phyloP scores from a whole-genome alignment of 2,329 filamentous ascomycete genomes.

The Aaosphaeria arxii region DNA sequence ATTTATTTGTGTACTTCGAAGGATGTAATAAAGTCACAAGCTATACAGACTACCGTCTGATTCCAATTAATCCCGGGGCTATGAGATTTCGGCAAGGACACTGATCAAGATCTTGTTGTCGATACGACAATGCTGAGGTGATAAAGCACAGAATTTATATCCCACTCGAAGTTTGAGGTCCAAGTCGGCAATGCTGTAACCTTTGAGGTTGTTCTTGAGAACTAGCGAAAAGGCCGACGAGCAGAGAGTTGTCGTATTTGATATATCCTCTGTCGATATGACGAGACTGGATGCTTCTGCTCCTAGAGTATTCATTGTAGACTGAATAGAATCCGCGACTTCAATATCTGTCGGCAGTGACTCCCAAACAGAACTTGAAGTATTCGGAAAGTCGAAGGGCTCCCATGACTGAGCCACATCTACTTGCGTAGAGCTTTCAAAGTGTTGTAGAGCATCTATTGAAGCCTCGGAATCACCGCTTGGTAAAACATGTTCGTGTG shows the following conservation, averaged over 20 bases:
- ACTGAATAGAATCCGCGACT: neutral
- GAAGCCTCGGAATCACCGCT: no score
- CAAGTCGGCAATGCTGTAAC: conserved; percentile 9
- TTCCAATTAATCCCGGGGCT: neutral
- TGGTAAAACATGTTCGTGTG: no score
- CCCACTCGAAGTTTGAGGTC: conserved; percentile 13
- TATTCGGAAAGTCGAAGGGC: conserved; percentile 1
- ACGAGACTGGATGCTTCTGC: neutral
- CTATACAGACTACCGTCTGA: no score
- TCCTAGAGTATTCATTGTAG: conserved; percentile 1
- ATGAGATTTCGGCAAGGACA: conserved; percentile 14
- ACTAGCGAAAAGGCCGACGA: conserved; percentile 15
- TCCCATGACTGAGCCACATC: conserved; percentile 2
- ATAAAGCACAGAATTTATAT: conserved; percentile 8
- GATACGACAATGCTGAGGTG: conserved; percentile 10
- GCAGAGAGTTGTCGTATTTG: conserved; percentile 14
- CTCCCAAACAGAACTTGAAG: neutral
- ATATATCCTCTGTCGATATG: conserved; percentile 4
- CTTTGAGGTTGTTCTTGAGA: conserved; percentile 9
- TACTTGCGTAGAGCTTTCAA: conserved; percentile 3
- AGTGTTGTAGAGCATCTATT: neutral
- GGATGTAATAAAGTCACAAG: no score
- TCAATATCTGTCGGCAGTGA: neutral
- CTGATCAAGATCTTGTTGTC: conserved; percentile 13
- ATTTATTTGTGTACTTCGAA: neutral